Base-by-base conservation (phyloP, 1,284 basidiomycete species). In the Sparassis latifolia region DNA sequence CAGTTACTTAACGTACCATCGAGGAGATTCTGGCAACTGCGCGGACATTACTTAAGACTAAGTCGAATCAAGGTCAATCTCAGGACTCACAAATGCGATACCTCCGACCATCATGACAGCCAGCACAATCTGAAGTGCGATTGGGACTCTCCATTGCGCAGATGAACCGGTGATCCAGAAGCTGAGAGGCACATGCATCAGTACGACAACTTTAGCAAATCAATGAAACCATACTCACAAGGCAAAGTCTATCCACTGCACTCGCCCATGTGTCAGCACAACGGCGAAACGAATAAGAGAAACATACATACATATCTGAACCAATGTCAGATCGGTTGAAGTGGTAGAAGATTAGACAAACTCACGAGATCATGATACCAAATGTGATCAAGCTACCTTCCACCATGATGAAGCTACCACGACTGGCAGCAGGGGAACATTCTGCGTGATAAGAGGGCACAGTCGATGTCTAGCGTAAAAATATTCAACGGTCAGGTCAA, bases 21-120 rank as follows among this genome's bases (percentile, higher is more conserved):
- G 74, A 9, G 85, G 86, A 7, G 83, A 86, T 63, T 88, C 86
- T 39, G 84, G 84, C 31, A 87, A 72, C 77, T 79, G 52, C n/a
- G 7, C 30, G 2, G 27, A 28, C 20, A 4, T 32, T 20, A 20
- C 20, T 20, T 20, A 20, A 20, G 20, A 20, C 20, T 20, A 20
- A 20, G 20, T 20, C 20, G 20, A 20, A 20, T 20, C 20, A 20
- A 20, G 20, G 20, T 20, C 20, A 20, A 20, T 20, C 20, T 20
- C 20, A 20, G 20, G 6, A 71, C 78, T 56, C 59, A 84, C 78
- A 58, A 82, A 77, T 31, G 65, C 65, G 28, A 86, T 79, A 10
- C 74, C 74, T 51, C 72, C 54, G 44, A 85, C 71, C 72, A 87
- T 80, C 42, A 84, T 67, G 4, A 81, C 51, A 2, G 83, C 83